Evolutionary conservation across 352 stramenopile genomes (phyloP).

Genomic region (Blastocystis sp.): DNA sequence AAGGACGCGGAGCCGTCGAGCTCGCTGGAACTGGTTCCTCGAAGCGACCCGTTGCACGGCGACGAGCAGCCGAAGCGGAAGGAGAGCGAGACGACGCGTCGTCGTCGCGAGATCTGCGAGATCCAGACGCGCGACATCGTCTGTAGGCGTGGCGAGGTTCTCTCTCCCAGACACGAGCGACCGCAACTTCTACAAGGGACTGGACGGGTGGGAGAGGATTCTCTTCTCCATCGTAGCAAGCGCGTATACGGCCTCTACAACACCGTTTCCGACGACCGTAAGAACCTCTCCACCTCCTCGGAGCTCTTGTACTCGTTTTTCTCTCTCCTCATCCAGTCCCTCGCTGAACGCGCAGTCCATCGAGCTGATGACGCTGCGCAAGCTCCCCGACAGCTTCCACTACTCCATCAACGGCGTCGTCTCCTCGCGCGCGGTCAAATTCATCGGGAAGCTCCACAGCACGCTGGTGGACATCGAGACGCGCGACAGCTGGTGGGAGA

Average conservation of each 20-base stretch:
- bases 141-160: background rate
- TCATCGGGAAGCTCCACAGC: slow-evolving; percentile 77
- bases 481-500: slow-evolving; percentile 89
- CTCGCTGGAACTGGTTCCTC: background rate
- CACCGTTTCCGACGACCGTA: slow-evolving; percentile 14
- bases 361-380: slow-evolving; percentile 60
- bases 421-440: slow-evolving; percentile 74
- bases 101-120: background rate
- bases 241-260: slow-evolving; percentile 42
- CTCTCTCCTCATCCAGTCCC: background rate
- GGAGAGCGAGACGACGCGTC: background rate
- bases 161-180: slow-evolving; percentile 2
- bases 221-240: background rate
- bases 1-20: background rate
- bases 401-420: slow-evolving; percentile 69
- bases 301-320: background rate
- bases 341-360: slow-evolving; percentile 48
- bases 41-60: background rate
- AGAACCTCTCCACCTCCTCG: slow-evolving; percentile 19
- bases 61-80: background rate
- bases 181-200: background rate
- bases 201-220: background rate
- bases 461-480: slow-evolving; percentile 91
- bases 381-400: slow-evolving; percentile 66
- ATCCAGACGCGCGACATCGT: slow-evolving; percentile 52